phyloP scores from a whole-genome alignment of 768 basidiomycete genomes.

The Terana coerulea region DNA sequence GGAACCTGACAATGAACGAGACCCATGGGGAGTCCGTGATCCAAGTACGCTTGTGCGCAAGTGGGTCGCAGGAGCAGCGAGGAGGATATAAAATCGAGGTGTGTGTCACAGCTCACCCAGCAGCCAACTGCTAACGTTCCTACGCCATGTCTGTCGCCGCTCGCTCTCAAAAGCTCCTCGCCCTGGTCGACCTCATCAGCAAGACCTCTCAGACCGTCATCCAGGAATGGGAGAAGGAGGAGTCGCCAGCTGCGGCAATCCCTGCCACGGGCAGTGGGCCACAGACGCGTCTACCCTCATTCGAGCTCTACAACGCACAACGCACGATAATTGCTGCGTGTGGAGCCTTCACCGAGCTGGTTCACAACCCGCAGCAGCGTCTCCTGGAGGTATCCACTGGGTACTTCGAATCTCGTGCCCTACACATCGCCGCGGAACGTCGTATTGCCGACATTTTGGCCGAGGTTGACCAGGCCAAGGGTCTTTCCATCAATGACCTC shows the following conservation, averaged over 20 bases:
- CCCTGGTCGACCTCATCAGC: background rate
- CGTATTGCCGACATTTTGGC: slow-evolving; percentile 8
- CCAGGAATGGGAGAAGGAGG: background rate
- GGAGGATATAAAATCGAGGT: too few relatives aligned
- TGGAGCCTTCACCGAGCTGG: background rate
- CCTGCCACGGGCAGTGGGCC: background rate
- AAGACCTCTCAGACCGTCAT: background rate
- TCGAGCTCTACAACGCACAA: background rate
- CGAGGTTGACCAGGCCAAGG: background rate
- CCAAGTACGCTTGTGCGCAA: too few relatives aligned
- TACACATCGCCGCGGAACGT: slow-evolving; percentile 1
- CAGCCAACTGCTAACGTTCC: too few relatives aligned
- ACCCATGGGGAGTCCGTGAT: too few relatives aligned
- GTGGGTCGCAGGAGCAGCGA: too few relatives aligned
- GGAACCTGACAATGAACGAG: too few relatives aligned
- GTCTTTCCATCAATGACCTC: background rate
- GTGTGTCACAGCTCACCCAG: too few relatives aligned
- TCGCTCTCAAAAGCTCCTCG: background rate
- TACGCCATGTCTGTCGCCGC: background rate
- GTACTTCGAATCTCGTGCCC: slow-evolving; percentile 5
- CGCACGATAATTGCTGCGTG: background rate
- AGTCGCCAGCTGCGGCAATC: background rate
- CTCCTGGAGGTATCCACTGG: background rate
- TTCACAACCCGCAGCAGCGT: background rate
- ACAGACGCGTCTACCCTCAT: background rate